Percentiles rank a stretch among this genome's conserved stretches.
phyloP scores from a whole-genome alignment of 208 protist genomes.

The Trypanosoma cruzi region DNA sequence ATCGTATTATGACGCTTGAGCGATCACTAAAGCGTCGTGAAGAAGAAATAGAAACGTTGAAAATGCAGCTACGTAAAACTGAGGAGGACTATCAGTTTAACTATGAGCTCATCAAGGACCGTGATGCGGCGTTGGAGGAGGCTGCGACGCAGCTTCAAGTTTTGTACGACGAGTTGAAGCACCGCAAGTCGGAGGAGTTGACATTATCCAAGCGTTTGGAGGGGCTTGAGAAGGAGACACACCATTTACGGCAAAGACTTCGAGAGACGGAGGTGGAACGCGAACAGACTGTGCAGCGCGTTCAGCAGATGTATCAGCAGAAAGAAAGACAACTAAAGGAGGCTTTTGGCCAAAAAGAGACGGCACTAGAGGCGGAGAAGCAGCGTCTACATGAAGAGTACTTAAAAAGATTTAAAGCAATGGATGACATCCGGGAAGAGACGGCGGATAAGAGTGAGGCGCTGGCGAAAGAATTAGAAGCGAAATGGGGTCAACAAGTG shows the following conservation, averaged over 20 bases:
- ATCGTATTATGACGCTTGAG: slow-evolving; percentile 74
- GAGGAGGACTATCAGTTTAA: slow-evolving; percentile 93
- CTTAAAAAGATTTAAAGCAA: slow-evolving; percentile 37
- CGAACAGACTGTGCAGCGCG: slow-evolving; percentile 38
- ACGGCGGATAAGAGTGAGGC: slow-evolving; percentile 34
- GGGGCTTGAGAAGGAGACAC: slow-evolving; percentile 40
- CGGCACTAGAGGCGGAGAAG: slow-evolving; percentile 59
- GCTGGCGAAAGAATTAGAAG: slow-evolving; percentile 31
- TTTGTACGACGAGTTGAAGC: slow-evolving; percentile 73
- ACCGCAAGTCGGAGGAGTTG: slow-evolving; percentile 42
- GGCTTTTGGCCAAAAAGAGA: slow-evolving; percentile 36
- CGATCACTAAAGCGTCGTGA: slow-evolving; percentile 57
- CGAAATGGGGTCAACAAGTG: slow-evolving; percentile 19
- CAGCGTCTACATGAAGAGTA: slow-evolving; percentile 68
- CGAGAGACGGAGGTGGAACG: slow-evolving; percentile 64
- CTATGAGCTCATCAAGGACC: slow-evolving; percentile 85
- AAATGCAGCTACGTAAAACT: slow-evolving; percentile 59
- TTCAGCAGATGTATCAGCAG: slow-evolving; percentile 49
- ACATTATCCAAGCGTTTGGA: slow-evolving; percentile 43
- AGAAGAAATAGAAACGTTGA: slow-evolving; percentile 59
- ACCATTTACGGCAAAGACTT: slow-evolving; percentile 46
- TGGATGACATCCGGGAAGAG: slow-evolving; percentile 51
- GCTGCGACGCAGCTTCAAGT: slow-evolving; percentile 76
- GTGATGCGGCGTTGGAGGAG: slow-evolving; percentile 85
- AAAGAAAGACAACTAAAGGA: slow-evolving; percentile 62